phyloP scores from a whole-genome alignment of 2,329 filamentous ascomycete genomes.

The Penicillium sp. region DNA sequence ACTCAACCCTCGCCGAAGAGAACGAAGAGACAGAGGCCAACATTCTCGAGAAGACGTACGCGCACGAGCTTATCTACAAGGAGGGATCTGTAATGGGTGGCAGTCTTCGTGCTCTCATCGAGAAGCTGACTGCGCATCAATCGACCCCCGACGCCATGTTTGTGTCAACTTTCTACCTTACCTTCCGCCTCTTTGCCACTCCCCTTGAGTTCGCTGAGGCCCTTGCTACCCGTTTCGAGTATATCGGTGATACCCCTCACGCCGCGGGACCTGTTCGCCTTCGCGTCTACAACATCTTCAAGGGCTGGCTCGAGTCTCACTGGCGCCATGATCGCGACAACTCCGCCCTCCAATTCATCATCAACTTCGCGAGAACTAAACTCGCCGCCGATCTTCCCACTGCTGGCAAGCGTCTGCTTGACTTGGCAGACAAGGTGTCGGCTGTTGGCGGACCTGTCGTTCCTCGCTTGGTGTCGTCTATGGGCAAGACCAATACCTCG shows the following conservation, averaged over 20 bases:
- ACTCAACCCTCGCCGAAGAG: conserved; percentile 69
- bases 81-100: conserved; percentile 94
- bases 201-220: conserved; percentile 76
- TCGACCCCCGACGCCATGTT: conserved; percentile 90
- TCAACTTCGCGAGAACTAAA: conserved; percentile 75
- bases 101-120: conserved; percentile 85
- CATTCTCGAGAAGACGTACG: conserved; percentile 87
- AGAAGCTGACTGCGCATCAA: conserved; percentile 89
- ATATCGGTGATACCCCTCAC: conserved; percentile 75
- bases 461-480: conserved; percentile 78
- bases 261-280: conserved; percentile 80
- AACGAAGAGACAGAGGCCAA: conserved; percentile 76
- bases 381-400: conserved; percentile 69
- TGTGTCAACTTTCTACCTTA: conserved; percentile 92
- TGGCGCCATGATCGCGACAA: conserved; percentile 84
- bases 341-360: conserved; percentile 72
- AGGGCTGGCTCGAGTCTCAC: conserved; percentile 94
- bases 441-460: conserved; percentile 73
- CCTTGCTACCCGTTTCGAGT: conserved; percentile 89
- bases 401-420: conserved; percentile 76
- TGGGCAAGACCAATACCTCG: conserved; percentile 83
- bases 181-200: conserved; percentile 88
- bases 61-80: conserved; percentile 91
- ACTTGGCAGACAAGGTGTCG: conserved; percentile 77
- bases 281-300: conserved; percentile 94